Base-by-base conservation (phyloP, 2,329 filamentous ascomycete genomes). In the Colletotrichum camelliae region DNA sequence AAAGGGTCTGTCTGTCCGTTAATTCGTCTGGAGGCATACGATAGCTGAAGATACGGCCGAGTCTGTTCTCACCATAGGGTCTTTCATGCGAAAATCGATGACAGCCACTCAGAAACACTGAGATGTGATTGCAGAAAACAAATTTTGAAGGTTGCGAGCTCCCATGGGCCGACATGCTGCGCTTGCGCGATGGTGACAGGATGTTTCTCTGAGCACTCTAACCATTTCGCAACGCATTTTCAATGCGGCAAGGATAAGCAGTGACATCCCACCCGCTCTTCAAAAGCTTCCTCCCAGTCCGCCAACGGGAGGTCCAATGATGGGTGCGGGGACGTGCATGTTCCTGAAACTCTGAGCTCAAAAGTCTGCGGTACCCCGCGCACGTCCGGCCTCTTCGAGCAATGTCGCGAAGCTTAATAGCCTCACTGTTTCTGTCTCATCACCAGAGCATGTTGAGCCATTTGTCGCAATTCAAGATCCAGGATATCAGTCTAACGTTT, bases 381-480 rank as follows among this genome's bases (percentile, higher is more conserved):
- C 70, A 65, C 21, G 70, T 60, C 67, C 70, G 70, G 27, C 29
- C 35, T 10, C 16, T 58, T 67, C 18, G n/a, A 52, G 39, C 58
- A 29, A 18, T 55, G 24, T 58, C 39, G 31, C 9, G 58, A 65
- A 60, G 21, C 29, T 69, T 55, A 60, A 37, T 37, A 64, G 65
- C 70, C 70, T 76, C 74, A 60, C 48, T 27, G 48, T 69, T 35
- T 24, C 31, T 75, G 73, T 75, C 74, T 76, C 74, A 61, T 37
- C 33, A 21, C 31, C 21, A 69, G 70, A 74, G 64, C 64, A 73
- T 74, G 37, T 58, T 52, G 24, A 15, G 15, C 13, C 15, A 62
- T 31, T 35, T 61, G 62, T 29, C 13, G 39, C 69, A 48, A 15
- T 27, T 29, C 39, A 15, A 64, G 48, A 58, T 60, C 39, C 33